A percentile compares a stretch with the other conserved stretches of the same genome.
These are phyloP conservation scores for Brassica rapa DNA, from an alignment of 345 rosid genomes.

Conservation along the genomic window DNA sequence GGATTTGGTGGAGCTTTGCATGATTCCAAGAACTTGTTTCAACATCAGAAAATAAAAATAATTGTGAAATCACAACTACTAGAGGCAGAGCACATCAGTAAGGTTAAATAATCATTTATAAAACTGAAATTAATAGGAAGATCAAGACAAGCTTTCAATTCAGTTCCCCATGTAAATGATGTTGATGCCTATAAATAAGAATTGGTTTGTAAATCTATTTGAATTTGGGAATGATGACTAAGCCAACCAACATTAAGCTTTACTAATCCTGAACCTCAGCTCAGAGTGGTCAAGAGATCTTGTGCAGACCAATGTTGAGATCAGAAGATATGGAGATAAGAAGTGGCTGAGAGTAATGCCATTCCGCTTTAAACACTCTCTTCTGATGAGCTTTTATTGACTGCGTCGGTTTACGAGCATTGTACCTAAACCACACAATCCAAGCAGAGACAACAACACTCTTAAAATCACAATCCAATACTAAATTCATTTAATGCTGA, in stretches of 20 bases:
- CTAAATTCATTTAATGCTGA: too few relatives aligned
- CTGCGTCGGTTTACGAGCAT: conserved; percentile 72
- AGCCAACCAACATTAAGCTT: not conserved
- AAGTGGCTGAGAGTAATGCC: conserved; percentile 76
- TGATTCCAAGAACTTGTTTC: too few relatives aligned
- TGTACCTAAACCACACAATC: conserved; percentile 57
- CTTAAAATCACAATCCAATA: conserved; percentile 4
- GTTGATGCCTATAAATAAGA: not conserved
- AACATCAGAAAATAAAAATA: conserved; percentile 15
- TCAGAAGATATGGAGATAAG: conserved; percentile 88
- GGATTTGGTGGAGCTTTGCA: too few relatives aligned
- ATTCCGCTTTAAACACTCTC: conserved; percentile 83
- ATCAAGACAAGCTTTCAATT: not conserved
- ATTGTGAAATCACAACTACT: not conserved
- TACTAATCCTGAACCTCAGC: conserved; percentile 3
- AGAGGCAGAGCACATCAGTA: not conserved
- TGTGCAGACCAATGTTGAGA: conserved; percentile 79
- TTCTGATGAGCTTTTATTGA: conserved; percentile 84
- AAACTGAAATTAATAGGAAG: not conserved
- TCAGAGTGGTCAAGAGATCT: conserved; percentile 43
- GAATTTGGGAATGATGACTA: not conserved
- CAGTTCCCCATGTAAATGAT: not conserved
- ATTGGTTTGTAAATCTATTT: not conserved
- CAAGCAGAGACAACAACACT: not conserved
- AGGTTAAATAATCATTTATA: not conserved